Conservation (phyloP, 2,329 filamentous ascomycete genomes). For the Triangularia setosa region DNA sequence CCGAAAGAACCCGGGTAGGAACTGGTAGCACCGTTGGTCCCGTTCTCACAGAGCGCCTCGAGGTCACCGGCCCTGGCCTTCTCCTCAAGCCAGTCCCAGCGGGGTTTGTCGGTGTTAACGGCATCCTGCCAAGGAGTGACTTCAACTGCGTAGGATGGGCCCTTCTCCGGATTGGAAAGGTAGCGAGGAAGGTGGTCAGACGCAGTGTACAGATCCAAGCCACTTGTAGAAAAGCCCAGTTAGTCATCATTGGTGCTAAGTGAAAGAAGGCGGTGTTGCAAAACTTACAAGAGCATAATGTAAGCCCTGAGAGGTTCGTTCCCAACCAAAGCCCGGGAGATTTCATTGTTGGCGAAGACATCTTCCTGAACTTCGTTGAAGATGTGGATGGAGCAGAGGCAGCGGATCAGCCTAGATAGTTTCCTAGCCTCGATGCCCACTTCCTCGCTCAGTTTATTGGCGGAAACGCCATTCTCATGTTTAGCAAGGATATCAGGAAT, state of each 20-base stretch:
- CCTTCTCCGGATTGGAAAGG: background rate
- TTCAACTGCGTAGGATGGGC: background rate
- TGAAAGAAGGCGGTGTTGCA: background rate
- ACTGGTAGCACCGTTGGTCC: background rate
- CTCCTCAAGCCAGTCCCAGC: background rate
- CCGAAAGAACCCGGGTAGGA: background rate
- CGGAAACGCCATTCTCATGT: background rate
- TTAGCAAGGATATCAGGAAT: background rate
- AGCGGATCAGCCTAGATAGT: background rate
- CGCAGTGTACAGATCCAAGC: background rate
- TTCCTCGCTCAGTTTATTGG: background rate
- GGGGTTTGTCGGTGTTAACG: background rate
- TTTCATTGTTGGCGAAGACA: background rate
- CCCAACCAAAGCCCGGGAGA: background rate
- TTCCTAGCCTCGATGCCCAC: background rate
- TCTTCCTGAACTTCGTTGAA: background rate
- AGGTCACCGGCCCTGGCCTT: background rate
- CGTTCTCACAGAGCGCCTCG: background rate
- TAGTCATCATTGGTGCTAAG: background rate
- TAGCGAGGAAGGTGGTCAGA: background rate
- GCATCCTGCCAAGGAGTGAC: background rate
- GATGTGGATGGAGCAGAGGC: background rate
- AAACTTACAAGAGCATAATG: background rate
- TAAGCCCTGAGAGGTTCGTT: background rate
- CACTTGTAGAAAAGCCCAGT: background rate